These are phyloP conservation scores for Larix kaempferi DNA, from an alignment of 75 land plant species.

Conservation along the genomic window DNA sequence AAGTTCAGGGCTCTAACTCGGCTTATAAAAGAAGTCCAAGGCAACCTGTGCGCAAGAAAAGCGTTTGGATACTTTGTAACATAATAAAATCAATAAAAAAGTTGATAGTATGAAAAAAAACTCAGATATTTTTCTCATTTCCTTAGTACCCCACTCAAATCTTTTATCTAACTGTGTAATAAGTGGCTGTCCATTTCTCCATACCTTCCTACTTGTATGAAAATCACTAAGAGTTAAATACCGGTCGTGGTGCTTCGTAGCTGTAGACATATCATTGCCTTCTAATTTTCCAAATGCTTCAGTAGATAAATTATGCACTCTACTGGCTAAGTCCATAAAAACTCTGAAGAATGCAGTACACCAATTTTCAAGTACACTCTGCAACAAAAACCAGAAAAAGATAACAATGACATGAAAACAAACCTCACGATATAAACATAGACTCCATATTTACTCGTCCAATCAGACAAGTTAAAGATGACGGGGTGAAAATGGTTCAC, in stretches of 20 bases:
- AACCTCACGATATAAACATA: neutral
- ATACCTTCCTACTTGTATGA: slow-evolving; percentile 24
- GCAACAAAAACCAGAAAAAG: slow-evolving; percentile 17
- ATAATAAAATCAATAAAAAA: slow-evolving; percentile 67
- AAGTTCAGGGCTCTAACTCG: neutral
- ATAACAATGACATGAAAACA: neutral
- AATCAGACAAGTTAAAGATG: neutral
- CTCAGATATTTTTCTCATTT: slow-evolving; percentile 54
- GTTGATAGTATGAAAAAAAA: slow-evolving; percentile 51
- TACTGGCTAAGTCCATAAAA: slow-evolving; percentile 32
- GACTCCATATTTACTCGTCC: neutral
- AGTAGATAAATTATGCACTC: slow-evolving; percentile 15
- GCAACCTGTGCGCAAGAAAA: neutral
- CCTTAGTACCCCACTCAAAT: slow-evolving; percentile 53
- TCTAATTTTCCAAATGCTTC: neutral
- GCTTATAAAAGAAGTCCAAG: neutral
- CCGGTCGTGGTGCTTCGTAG: slow-evolving; percentile 7
- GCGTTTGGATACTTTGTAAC: slow-evolving; percentile 58
- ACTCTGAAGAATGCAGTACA: slow-evolving; percentile 52
- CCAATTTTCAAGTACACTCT: slow-evolving; percentile 68
- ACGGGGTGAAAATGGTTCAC: neutral
- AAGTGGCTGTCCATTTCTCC: slow-evolving; percentile 24
- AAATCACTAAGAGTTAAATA: neutral
- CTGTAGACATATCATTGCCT: slow-evolving; percentile 34
- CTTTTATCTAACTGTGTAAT: slow-evolving; percentile 31